These are phyloP conservation scores for Huntiella savannae DNA, from an alignment of 2,329 filamentous ascomycete genomes.

Conservation along the genomic window DNA sequence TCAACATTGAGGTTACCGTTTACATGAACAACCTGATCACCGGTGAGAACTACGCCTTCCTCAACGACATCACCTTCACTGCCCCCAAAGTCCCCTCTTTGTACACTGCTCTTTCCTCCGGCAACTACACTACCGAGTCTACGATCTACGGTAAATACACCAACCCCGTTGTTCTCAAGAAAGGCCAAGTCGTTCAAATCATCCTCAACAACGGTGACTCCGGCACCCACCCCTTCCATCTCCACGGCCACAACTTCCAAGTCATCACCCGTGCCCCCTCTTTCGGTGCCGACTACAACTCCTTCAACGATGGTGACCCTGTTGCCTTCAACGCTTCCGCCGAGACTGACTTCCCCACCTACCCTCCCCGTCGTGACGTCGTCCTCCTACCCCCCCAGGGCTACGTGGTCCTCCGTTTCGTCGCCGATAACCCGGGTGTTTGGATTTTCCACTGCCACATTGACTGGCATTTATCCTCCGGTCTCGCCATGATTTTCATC, in stretches of 20 bases:
- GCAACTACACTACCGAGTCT: conserved; percentile 26
- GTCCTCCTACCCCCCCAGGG: conserved; percentile 27
- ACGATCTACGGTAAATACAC: conserved; percentile 31
- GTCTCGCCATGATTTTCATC: conserved; percentile 21
- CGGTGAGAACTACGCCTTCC: conserved; percentile 35
- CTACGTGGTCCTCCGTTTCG: conserved; percentile 28
- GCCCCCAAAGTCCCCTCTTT: conserved; percentile 46
- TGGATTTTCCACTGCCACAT: conserved; percentile 30
- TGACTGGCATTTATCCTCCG: conserved; percentile 31
- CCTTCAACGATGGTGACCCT: conserved; percentile 13
- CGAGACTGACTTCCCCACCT: conserved; percentile 18
- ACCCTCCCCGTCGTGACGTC: conserved; percentile 29
- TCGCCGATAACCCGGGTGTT: conserved; percentile 26
- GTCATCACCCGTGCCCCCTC: conserved; percentile 18
- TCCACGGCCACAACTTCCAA: conserved; percentile 44
- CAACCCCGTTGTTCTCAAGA: conserved; percentile 33
- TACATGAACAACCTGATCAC: conserved; percentile 34
- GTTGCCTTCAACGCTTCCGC: conserved; percentile 21
- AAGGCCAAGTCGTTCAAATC: conserved; percentile 35
- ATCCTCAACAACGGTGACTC: conserved; percentile 39
- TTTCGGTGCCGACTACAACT: conserved; percentile 8
- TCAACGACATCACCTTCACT: conserved; percentile 47
- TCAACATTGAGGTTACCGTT: conserved; percentile 29
- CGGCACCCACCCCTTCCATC: conserved; percentile 42
- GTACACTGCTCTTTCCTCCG: conserved; percentile 43